These are phyloP conservation scores for Cercospora sp. DNA, from an alignment of 2,329 filamentous ascomycete genomes.

Conservation along the genomic window DNA sequence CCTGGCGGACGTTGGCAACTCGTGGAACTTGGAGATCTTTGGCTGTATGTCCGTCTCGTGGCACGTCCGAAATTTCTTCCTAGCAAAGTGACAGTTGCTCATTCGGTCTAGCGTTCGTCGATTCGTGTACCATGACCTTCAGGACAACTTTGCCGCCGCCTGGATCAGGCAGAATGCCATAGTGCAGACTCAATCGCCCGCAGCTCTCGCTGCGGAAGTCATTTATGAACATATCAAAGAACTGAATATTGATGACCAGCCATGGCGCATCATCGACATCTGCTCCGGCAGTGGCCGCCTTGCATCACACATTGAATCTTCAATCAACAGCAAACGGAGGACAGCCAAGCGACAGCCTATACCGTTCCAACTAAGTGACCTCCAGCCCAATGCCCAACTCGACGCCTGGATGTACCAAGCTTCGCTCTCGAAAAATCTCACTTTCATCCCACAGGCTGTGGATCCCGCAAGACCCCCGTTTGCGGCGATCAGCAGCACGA, in stretches of 20 bases:
- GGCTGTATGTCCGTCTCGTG: conserved; percentile 27
- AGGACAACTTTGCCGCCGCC: conserved; percentile 56
- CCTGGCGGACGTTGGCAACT: conserved; percentile 36
- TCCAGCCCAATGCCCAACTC: conserved; percentile 40
- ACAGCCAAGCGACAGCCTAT: conserved; percentile 32
- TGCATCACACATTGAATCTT: conserved; percentile 40
- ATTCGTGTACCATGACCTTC: conserved; percentile 64
- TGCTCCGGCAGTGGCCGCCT: conserved; percentile 71
- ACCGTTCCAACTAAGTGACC: conserved; percentile 45
- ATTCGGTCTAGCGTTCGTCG: conserved; percentile 60
- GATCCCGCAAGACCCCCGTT: conserved; percentile 63
- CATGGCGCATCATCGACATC: conserved; percentile 72
- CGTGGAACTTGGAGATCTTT: conserved; percentile 37
- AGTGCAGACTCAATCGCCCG: conserved; percentile 51
- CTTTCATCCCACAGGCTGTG: conserved; percentile 61
- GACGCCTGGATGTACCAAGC: conserved; percentile 40
- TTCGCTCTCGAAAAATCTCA: conserved; percentile 50
- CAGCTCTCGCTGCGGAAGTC: conserved; percentile 60
- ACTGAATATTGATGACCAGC: conserved; percentile 49
- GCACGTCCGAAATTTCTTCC: neutral
- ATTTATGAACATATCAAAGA: conserved; percentile 47
- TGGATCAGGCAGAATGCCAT: neutral
- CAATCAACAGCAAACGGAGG: conserved; percentile 36
- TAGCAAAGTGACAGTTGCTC: neutral
- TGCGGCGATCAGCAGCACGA: conserved; percentile 45